Conservation (phyloP, 2,329 filamentous ascomycete species). For the Samsoniella hepiali region DNA sequence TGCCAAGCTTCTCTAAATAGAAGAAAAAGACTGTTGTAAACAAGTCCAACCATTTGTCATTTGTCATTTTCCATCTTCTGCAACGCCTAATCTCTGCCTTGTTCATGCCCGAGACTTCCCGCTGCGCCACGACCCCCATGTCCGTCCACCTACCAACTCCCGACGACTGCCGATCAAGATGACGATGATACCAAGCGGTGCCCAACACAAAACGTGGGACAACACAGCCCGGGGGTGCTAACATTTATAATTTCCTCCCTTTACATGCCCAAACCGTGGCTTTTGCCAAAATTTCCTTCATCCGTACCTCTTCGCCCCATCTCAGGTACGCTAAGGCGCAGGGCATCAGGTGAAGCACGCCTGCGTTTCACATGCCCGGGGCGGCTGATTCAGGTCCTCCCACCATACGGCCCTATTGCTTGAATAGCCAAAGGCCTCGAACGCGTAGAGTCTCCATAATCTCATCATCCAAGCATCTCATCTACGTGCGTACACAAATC, state of each 20-base stretch:
- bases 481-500: background rate
- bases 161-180: background rate
- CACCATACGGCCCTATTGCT: background rate
- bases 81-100: background rate
- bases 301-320: background rate
- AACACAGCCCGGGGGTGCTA: background rate
- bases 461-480: background rate
- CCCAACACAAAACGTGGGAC: background rate
- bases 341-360: conserved; percentile 22
- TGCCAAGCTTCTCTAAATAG: too few relatives aligned
- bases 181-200: background rate
- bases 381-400: background rate
- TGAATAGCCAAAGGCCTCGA: background rate
- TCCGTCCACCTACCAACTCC: background rate
- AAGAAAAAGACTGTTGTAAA: too few relatives aligned
- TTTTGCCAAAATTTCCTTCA: background rate
- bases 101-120: too few relatives aligned
- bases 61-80: background rate
- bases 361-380: conserved; percentile 21
- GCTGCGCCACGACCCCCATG: background rate
- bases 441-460: background rate
- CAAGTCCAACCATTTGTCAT: background rate
- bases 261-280: background rate
- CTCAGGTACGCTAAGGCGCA: background rate
- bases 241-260: background rate